Evolutionary conservation across 2,329 filamentous ascomycete genomes (phyloP), one percentile per base, ranked within the genome.

Genomic region (Xylariaceae sp.): DNA sequence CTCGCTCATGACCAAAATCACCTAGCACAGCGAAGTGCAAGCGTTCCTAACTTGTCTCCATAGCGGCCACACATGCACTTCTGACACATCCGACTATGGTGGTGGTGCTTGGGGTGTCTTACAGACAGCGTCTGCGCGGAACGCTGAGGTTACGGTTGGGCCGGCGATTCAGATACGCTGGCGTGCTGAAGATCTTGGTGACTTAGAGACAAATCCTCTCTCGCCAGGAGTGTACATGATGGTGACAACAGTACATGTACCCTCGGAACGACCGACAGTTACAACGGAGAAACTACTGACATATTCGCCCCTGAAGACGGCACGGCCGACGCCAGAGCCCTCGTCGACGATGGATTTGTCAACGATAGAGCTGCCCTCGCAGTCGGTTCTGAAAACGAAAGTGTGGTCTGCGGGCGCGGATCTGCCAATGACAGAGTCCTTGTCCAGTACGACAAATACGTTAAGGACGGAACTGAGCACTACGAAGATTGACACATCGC

Each of bases 61-160:
- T 46, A 71, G 66, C 19, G 73, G 72, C 7, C 67, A 71, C 47
- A 63, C 66, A 3, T 75, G 73, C 57, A 73, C 72, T 2, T 71
- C 71, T 1, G 73, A 75, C 50, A 71, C 69, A 4, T 51, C 56
- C 8, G 60, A 62, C 54, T 62, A 59, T 29, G 54, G 57, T 1
- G 58, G 59, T 6, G 47, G 61, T 8, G 49, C 60, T 19, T 59
- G 63, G 60, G 62, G 60, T 34, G 54, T 62, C 49, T 53, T 56
- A 47, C 46, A 54, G 42, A 55, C 62, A 69, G 71, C 59, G 26
- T 51, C 59, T 30, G 47, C 47, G 43, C 45, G 47, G 47, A 49
- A 54, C 47, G 51, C 55, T 3, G 9, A 57, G 42, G 55, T 60
- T 11, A 66, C 61, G 48, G 58, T 60, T 47, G 60, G 55, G 9